Base-by-base conservation (phyloP, 371 early-diverging fungal genomes). In the Rhizopus microsporus region DNA sequence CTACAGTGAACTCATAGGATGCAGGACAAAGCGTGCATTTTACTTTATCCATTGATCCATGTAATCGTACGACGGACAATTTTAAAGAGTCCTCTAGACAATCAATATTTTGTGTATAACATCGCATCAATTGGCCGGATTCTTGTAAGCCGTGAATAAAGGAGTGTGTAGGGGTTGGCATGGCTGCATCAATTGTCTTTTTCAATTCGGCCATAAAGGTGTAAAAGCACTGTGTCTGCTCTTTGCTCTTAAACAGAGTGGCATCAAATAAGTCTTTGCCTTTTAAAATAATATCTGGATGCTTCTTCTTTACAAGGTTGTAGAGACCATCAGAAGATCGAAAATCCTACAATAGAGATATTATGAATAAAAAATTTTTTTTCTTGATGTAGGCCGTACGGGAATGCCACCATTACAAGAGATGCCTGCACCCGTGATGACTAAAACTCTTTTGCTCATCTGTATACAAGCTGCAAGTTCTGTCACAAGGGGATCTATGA, bases 61-160 rank as follows among this genome's bases (percentile, higher is more conserved):
- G 97, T 8, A 97, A 81, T 69, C 93, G 93, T 7, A 98, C 92
- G 0, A 94, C 92, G 5, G 75, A 72, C 42, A 86, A 59, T 13
- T 80, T 78, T 4, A 82, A 60, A 10, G 82, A 72, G 17, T 80
- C 84, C 67, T 97, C 98, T 16, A 98, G 73, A 50, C 94, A 89
- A 65, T 98, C 98, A 59, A 98, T 97, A 74, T 98, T 98, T 73
- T 98, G 98, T 45, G 98, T 96, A 63, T 98, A 98, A 71, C 93
- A 95, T 7, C 98, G 82, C 35, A 90, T 67, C 43, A 95, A 71
- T 65, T 86, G 82, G 38, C 91, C 90, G 13, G 75, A 72, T 37
- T 88, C 83, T 33, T 88, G 81, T n/a, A 98, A 63, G 46, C 72
- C 59, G 23, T 83, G 84, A 55, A 99, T 80, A 69, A 99, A 96